These are phyloP conservation scores for Spencermartinsiella europaea DNA, from an alignment of 805 yeast genomes.

Conservation along the genomic window DNA sequence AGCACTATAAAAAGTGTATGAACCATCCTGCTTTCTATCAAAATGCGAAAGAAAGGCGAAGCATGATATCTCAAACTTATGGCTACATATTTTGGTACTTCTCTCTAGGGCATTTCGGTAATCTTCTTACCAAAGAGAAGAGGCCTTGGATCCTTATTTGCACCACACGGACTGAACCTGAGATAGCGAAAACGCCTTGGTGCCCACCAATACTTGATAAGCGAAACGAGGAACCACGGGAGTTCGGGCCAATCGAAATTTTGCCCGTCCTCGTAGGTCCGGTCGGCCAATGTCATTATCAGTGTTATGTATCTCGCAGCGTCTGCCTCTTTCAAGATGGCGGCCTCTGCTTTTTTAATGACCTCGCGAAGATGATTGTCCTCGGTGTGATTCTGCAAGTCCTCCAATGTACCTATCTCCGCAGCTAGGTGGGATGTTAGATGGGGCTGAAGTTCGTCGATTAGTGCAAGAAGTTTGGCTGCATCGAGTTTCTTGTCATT, in stretches of 20 bases:
- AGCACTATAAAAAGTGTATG: too few species aligned
- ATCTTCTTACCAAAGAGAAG: not conserved
- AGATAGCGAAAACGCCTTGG: not conserved
- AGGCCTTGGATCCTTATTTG: not conserved
- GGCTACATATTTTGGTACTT: too few species aligned
- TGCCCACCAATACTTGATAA: not conserved
- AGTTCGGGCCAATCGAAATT: not conserved
- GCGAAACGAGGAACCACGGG: not conserved
- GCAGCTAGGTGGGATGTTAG: not conserved
- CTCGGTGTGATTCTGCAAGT: not conserved
- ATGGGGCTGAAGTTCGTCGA: constrained; percentile 1
- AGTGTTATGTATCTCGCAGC: not conserved
- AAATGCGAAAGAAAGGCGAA: too few species aligned
- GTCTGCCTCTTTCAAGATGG: not conserved
- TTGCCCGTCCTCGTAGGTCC: not conserved
- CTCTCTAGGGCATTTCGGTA: too few species aligned
- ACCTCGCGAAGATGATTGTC: not conserved
- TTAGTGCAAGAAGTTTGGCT: not conserved
- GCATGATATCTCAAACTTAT: too few species aligned
- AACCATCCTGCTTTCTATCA: too few species aligned
- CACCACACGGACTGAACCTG: not conserved
- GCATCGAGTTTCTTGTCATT: not conserved
- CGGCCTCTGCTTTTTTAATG: not conserved
- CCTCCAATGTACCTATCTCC: not conserved
- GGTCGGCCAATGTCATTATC: not conserved